Evolutionary conservation across 129 eudicot genomes (phyloP).

Genomic region (Artemisia annua): DNA sequence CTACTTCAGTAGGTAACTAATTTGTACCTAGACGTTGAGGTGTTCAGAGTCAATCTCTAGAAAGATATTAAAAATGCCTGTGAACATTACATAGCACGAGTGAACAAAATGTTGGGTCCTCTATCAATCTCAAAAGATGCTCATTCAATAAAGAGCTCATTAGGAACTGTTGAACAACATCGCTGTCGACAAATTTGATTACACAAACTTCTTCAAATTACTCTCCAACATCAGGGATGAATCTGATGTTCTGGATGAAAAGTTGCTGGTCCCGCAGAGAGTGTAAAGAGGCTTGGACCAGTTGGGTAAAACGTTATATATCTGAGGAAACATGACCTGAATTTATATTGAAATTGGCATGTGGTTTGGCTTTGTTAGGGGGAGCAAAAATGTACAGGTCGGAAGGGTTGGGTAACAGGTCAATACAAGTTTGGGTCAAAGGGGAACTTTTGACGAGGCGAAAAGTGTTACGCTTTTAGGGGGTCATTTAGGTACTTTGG

Average conservation of each 20-base stretch:
- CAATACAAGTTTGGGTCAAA: background rate
- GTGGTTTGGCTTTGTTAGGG: background rate
- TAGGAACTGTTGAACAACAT: slow-evolving; percentile 78
- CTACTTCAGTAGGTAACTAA: too few species aligned
- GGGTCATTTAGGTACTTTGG: too few species aligned
- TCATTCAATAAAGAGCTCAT: slow-evolving; percentile 47
- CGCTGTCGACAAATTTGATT: slow-evolving; percentile 98
- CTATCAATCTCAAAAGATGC: too few species aligned
- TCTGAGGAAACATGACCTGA: slow-evolving; percentile 56
- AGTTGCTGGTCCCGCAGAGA: slow-evolving; percentile 75
- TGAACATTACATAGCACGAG: too few species aligned
- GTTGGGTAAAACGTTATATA: slow-evolving; percentile 75
- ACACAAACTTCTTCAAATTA: slow-evolving; percentile 87
- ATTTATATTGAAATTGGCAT: background rate
- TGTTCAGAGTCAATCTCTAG: too few species aligned
- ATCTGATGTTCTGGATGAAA: slow-evolving; percentile 51
- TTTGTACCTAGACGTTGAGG: too few species aligned
- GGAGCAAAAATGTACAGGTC: background rate
- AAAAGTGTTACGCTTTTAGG: too few species aligned
- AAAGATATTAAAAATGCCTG: too few species aligned
- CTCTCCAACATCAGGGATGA: slow-evolving; percentile 77
- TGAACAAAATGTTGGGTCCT: too few species aligned
- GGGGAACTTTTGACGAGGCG: too few species aligned
- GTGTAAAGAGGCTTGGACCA: slow-evolving; percentile 96
- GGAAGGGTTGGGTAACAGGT: background rate